Evolutionary conservation across 2,329 filamentous ascomycete species (phyloP).

Genomic region (Rhynchosporium graminicola): DNA sequence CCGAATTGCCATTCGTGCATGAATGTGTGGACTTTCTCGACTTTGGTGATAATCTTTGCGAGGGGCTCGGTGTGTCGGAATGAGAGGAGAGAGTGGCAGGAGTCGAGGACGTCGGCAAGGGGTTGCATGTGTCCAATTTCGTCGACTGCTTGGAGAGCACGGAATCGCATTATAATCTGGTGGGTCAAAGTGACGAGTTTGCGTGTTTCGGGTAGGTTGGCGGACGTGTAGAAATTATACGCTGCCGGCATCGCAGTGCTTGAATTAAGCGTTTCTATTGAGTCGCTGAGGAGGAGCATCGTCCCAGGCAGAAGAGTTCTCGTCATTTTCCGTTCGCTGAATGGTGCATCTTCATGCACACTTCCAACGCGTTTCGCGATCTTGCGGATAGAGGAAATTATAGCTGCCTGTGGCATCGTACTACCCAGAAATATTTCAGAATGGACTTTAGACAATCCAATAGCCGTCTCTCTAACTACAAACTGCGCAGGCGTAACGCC

Average conservation of each 20-base stretch:
- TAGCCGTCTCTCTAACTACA: conserved; percentile 42
- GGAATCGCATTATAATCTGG: conserved; percentile 71
- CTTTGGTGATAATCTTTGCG: conserved; percentile 79
- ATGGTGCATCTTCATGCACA: conserved; percentile 21
- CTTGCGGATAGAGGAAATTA: conserved; percentile 35
- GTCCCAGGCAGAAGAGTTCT: conserved; percentile 64
- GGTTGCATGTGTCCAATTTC: conserved; percentile 73
- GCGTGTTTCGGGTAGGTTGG: conserved; percentile 74
- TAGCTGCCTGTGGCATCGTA: conserved; percentile 30
- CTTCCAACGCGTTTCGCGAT: conserved; percentile 35
- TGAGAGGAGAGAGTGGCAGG: conserved; percentile 73
- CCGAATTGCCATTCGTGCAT: conserved; percentile 92
- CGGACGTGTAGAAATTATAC: conserved; percentile 89
- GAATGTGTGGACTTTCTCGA: conserved; percentile 82
- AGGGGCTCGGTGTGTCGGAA: conserved; percentile 81
- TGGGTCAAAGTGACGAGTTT: conserved; percentile 70
- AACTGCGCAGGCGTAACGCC: conserved; percentile 17
- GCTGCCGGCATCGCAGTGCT: conserved; percentile 43
- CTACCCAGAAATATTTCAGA: conserved; percentile 42
- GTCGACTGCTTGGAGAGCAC: conserved; percentile 65
- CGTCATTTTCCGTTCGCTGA: conserved; percentile 44
- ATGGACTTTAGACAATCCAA: conserved; percentile 64
- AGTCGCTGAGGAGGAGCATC: conserved; percentile 65
- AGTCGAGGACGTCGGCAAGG: conserved; percentile 73
- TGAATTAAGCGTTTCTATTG: conserved; percentile 50